phyloP scores from a whole-genome alignment of 2,329 filamentous ascomycete genomes.

The Pseudogymnoascus sp. region DNA sequence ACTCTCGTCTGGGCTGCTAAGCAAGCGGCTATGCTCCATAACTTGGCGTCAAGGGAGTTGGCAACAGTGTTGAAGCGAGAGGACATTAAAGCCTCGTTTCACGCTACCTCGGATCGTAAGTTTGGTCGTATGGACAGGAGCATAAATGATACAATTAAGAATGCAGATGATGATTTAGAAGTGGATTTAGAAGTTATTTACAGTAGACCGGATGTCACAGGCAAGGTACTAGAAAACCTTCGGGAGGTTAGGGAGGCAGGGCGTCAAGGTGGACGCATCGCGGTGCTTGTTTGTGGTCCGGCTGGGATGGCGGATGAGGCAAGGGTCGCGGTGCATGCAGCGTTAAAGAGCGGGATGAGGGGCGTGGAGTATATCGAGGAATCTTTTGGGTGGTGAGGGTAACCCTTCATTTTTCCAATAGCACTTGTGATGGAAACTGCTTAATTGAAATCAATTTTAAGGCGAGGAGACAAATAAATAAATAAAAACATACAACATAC shows the following conservation, averaged over 20 bases:
- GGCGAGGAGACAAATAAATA: too few relatives aligned
- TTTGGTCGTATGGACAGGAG: background rate
- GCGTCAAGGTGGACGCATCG: slow-evolving; percentile 25
- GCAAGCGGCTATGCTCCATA: slow-evolving; percentile 20
- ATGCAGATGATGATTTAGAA: background rate
- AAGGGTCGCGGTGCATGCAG: slow-evolving; percentile 28
- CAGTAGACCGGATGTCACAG: background rate
- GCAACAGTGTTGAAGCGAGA: background rate
- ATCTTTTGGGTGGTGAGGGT: slow-evolving; percentile 34
- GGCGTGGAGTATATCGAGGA: slow-evolving; percentile 29
- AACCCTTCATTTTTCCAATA: background rate
- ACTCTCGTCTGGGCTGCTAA: slow-evolving; percentile 36
- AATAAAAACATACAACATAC: too few relatives aligned
- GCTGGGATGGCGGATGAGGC: slow-evolving; percentile 37
- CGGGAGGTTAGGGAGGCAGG: slow-evolving; percentile 25
- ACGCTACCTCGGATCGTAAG: background rate
- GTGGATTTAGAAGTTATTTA: background rate
- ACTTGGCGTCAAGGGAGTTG: background rate
- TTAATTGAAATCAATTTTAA: too few relatives aligned
- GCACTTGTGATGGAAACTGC: too few relatives aligned
- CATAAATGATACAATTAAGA: background rate
- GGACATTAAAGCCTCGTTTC: background rate
- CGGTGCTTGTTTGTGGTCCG: slow-evolving; percentile 38
- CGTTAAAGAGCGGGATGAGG: slow-evolving; percentile 18
- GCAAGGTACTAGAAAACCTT: background rate